Evolutionary conservation across 2,329 filamentous ascomycete species (phyloP), one percentile per base, ranked within the genome.

Genomic region (Colletotrichum sp.): DNA sequence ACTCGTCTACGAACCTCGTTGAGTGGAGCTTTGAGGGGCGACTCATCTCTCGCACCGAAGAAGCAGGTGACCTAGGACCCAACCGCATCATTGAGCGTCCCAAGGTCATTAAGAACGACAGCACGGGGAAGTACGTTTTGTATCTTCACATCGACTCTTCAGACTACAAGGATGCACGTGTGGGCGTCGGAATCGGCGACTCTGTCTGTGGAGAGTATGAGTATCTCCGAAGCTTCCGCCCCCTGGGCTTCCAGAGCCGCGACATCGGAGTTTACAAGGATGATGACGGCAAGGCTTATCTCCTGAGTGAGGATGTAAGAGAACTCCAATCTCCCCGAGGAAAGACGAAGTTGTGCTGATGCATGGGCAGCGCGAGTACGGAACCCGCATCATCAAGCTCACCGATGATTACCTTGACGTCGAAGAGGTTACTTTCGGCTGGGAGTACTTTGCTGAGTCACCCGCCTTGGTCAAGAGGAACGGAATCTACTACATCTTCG

Each of bases 141-240:
- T 94, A 91, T 86, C 87, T 94, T 86, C 93, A 94, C 80, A 93
- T 94, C 65, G 93, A 95, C 80, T 88, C 85, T 71, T 86, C 85
- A 34, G 88, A 87, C 80, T 94, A 94, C 78, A 87, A 86, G 2
- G 92, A 93, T 44, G 93, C 93, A 1, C 91, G 90, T 71, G 91
- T 92, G 2, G 93, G 92, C 1, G 91, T 94, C 8, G 93, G 93
- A 0, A 92, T 89, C 0, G 88, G 89, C 0, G 85, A 88, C 76
- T 87, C 84, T 0, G 90, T 94, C 0, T 94, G 92, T 78, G 92
- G 93, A 3, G 84, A 87, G 52, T 95, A 94, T 73, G 78, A 79
- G 64, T 81, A 81, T 62, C 74, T 80, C 24, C 69, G 79, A 18
- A 86, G 85, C 78, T 86, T 85, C 75, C 79, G 81, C 1, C 83